Conservation (phyloP, 352 stramenopile species). For the Globisporangium rhizosaccharum region DNA sequence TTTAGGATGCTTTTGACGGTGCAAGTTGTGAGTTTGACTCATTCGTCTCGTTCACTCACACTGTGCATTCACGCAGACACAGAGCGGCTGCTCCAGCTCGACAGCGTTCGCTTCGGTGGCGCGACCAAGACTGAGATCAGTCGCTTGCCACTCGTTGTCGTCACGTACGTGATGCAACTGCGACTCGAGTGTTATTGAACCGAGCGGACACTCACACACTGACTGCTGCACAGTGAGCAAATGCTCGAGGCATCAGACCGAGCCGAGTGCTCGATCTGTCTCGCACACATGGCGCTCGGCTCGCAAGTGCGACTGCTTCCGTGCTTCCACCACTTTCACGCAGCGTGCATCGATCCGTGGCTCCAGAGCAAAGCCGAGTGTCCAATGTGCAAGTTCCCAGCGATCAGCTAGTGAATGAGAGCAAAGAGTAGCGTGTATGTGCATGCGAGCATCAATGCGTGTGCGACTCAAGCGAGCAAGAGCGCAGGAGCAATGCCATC, state of each 20-base stretch:
- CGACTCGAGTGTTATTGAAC: neutral
- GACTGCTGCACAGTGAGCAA: constrained; percentile 28
- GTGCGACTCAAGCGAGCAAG: no score
- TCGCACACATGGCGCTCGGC: constrained; percentile 40
- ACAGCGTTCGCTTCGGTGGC: constrained; percentile 54
- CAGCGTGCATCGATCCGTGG: constrained; percentile 70
- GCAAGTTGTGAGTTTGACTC: neutral
- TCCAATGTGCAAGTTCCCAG: constrained; percentile 76
- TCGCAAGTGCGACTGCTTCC: constrained; percentile 52
- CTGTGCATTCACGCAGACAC: constrained; percentile 33
- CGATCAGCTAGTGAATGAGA: constrained; percentile 30
- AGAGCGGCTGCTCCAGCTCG: constrained; percentile 59
- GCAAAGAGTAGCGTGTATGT: neutral
- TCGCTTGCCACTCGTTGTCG: constrained; percentile 45
- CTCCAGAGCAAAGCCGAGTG: constrained; percentile 64
- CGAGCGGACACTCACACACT: neutral
- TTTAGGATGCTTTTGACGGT: neutral
- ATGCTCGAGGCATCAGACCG: constrained; percentile 56
- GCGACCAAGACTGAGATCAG: constrained; percentile 49
- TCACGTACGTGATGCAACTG: constrained; percentile 46
- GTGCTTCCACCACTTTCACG: constrained; percentile 81
- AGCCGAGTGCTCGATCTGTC: constrained; percentile 58
- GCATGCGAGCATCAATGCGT: neutral
- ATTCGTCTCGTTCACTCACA: neutral
- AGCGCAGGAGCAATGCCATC: no score